Conservation (phyloP, 2,329 filamentous ascomycete species). For the Rhytidhysteron rufulum region DNA sequence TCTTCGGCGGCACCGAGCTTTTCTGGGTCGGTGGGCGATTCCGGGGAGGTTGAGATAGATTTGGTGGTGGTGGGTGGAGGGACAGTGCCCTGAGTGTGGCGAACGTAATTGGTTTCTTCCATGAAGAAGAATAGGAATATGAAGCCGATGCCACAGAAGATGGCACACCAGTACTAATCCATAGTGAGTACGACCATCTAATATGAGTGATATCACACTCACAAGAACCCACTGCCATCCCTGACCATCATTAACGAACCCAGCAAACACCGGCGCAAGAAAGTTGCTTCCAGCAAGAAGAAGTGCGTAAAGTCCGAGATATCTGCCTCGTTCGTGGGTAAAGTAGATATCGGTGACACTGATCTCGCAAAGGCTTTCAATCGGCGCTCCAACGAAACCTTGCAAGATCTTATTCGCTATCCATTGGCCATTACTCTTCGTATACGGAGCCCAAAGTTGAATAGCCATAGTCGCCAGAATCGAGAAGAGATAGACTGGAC, state of each 20-base stretch:
- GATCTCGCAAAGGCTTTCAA: conserved; percentile 48
- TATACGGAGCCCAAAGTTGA: conserved; percentile 44
- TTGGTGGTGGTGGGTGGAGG: conserved; percentile 3
- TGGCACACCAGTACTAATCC: conserved; percentile 49
- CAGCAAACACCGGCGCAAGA: conserved; percentile 47
- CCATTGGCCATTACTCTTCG: conserved; percentile 45
- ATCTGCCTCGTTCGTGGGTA: conserved; percentile 42
- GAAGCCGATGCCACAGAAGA: conserved; percentile 48
- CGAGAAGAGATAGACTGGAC: conserved; percentile 46
- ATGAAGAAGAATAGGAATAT: conserved; percentile 56
- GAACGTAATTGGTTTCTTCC: conserved; percentile 57
- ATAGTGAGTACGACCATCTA: background rate
- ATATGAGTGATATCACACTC: background rate
- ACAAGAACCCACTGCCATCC: conserved; percentile 50
- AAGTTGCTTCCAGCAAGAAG: conserved; percentile 44
- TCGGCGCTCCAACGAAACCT: conserved; percentile 47
- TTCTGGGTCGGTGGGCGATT: conserved; percentile 5
- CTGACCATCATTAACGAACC: conserved; percentile 47
- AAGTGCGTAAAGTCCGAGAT: conserved; percentile 43
- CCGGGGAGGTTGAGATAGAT: background rate
- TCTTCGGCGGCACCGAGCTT: conserved; percentile 6
- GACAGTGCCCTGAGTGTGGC: conserved; percentile 13
- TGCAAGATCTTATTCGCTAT: conserved; percentile 45
- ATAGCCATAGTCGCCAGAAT: conserved; percentile 37
- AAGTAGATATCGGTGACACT: conserved; percentile 45